Conservation (phyloP, 805 yeast species). For the Candida silvatica region DNA sequence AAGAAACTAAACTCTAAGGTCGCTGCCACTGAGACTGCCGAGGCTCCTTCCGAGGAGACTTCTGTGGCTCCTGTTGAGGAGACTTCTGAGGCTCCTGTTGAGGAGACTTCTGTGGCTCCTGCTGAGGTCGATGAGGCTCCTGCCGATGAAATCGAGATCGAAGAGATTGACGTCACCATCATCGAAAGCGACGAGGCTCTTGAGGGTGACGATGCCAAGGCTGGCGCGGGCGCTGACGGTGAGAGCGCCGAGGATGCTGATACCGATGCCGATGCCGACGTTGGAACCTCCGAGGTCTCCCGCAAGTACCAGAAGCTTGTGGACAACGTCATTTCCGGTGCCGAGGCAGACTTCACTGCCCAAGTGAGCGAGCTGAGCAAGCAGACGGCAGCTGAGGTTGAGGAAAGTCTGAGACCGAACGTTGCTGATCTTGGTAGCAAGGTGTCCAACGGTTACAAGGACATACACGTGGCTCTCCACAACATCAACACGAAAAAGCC, state of each 20-base stretch:
- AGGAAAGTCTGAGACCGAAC: slow-evolving; percentile 24
- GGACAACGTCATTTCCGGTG: slow-evolving; percentile 28
- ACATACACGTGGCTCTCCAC: slow-evolving; percentile 17
- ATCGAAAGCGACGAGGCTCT: background rate
- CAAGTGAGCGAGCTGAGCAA: slow-evolving; percentile 26
- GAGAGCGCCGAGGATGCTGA: background rate
- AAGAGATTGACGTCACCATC: background rate
- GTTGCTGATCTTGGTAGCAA: slow-evolving; percentile 25
- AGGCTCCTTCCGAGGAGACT: background rate
- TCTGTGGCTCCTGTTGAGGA: slow-evolving; percentile 1
- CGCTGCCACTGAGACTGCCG: slow-evolving; percentile 3
- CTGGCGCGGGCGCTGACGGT: background rate
- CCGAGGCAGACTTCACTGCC: slow-evolving; percentile 28
- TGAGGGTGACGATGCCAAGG: background rate
- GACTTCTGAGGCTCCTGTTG: slow-evolving; percentile 2
- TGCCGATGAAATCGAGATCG: background rate
- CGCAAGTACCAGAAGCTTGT: slow-evolving; percentile 24
- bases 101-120: slow-evolving; percentile 11
- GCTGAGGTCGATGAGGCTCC: background rate
- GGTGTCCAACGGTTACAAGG: slow-evolving; percentile 19
- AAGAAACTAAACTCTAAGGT: slow-evolving; percentile 8
- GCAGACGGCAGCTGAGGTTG: slow-evolving; percentile 18
- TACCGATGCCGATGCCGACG: too few species aligned
- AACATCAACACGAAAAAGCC: slow-evolving; percentile 15
- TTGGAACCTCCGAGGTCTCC: slow-evolving; percentile 14